Base-by-base conservation (phyloP, 2,329 filamentous ascomycete genomes). In the Epichloe amarillans region DNA sequence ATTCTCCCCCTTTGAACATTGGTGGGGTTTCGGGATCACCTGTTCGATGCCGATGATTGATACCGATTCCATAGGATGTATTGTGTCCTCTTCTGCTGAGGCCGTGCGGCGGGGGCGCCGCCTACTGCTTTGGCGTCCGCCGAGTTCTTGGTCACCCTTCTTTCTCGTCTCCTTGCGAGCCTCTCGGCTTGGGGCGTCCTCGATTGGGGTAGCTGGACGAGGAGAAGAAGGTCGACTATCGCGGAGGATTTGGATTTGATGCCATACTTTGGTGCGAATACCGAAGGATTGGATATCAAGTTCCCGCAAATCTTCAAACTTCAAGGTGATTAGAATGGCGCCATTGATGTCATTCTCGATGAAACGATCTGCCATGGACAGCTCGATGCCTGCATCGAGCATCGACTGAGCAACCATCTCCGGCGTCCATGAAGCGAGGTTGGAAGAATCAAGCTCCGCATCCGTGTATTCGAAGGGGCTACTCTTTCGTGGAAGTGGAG, bases 31-130 rank as follows among this genome's bases (percentile, higher is more conserved):
- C 5, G 89, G 89, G 50, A 95, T 76, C 50, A 93, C 72, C 66
- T 95, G 88, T 68, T 95, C 89, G 55, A 95, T 95, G 30, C 86
- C 89, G 36, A 95, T 88, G 58, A 95, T 95, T 0, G 88, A 95
- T 4, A 93, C 83, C 1, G 88, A 91, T 64, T 95, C 87, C 52
- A 83, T 77, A 2, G 88, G 88, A 1, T 83, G 83, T 62, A 93
- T 84, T 45, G 79, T 69, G 58, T 90, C 84, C 55, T 82, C 79
- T 49, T 71, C 79, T 46, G 69, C 65, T 12, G 71, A 65, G 7
- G 64, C 59, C 52, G 66, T 69, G 56, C 66, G 67, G 52, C 64
- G 67, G 40, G 64, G 62, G 44, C 65, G 66, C 42, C 66, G 63
- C 55, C 62, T 69, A 63, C 67, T 69, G 53, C 69, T 68, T 58